These are phyloP conservation scores for Leptodontidium sp. DNA, from an alignment of 2,329 filamentous ascomycete species.

Conservation along the genomic window DNA sequence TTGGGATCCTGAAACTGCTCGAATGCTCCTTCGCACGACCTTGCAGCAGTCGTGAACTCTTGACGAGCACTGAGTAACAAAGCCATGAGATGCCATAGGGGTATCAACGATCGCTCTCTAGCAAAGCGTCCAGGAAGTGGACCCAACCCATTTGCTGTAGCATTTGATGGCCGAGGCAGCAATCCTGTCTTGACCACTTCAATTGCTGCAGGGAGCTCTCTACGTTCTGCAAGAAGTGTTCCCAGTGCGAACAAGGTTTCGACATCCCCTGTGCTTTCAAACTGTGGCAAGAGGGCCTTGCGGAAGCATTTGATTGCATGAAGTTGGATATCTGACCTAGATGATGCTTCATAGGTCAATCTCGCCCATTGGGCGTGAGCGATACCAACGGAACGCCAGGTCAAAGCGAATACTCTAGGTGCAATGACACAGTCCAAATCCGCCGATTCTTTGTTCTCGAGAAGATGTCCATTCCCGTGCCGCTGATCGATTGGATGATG, in stretches of 20 bases:
- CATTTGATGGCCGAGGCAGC: slow-evolving; percentile 60
- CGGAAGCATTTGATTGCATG: slow-evolving; percentile 81
- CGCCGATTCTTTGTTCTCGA: slow-evolving; percentile 34
- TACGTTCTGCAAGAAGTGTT: slow-evolving; percentile 85
- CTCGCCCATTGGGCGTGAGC: slow-evolving; percentile 88
- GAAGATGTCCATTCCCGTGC: slow-evolving; percentile 28
- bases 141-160: slow-evolving; percentile 16
- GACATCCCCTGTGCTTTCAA: slow-evolving; percentile 71
- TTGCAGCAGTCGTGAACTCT: slow-evolving; percentile 81
- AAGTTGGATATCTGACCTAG: slow-evolving; percentile 75
- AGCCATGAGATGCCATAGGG: slow-evolving; percentile 90
- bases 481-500: slow-evolving; percentile 46
- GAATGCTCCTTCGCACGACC: slow-evolving; percentile 88
- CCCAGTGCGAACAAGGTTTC: slow-evolving; percentile 83
- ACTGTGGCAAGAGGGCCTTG: slow-evolving; percentile 73
- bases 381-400: slow-evolving; percentile 86
- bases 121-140: slow-evolving; percentile 52
- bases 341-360: slow-evolving; percentile 77
- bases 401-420: slow-evolving; percentile 68
- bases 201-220: slow-evolving; percentile 82
- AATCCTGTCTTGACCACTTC: slow-evolving; percentile 82
- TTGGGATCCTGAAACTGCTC: slow-evolving; percentile 83
- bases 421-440: slow-evolving; percentile 54
- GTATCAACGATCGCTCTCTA: slow-evolving; percentile 71
- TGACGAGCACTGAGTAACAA: slow-evolving; percentile 86